A percentile compares a stretch with the other conserved stretches of the same genome.
Conservation (phyloP, 306 rosid species). For the Citrullus mucosospermus region DNA sequence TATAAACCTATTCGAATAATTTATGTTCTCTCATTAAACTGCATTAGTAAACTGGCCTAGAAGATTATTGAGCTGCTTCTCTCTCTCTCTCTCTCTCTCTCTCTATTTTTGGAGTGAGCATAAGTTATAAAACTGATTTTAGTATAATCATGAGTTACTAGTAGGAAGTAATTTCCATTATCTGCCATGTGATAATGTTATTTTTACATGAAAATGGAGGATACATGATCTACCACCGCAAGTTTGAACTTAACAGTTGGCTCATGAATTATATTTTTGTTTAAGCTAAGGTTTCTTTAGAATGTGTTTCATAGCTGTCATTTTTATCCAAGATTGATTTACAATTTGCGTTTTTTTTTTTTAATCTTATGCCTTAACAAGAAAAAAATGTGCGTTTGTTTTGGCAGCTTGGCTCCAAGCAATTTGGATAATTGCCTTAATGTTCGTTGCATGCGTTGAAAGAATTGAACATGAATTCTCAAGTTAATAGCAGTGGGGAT, state of each 20-base stretch:
- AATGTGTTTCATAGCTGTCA: neutral
- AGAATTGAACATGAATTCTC: slow-evolving; percentile 16
- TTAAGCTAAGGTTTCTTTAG: neutral
- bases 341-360: neutral
- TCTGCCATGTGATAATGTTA: neutral
- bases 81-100: neutral
- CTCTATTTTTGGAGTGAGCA: neutral
- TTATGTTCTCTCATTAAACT: neutral
- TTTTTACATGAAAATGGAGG: neutral
- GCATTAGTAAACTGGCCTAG: neutral
- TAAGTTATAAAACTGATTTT: neutral
- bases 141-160: neutral
- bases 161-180: neutral
- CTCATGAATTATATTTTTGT: neutral
- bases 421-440: neutral
- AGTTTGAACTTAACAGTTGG: neutral
- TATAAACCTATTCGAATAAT: neutral
- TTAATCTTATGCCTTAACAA: neutral
- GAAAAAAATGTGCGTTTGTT: neutral
- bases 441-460: neutral
- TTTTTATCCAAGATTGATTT: neutral
- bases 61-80: neutral
- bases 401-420: neutral
- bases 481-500: slow-evolving; percentile 15
- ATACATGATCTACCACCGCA: neutral